Base-by-base conservation (phyloP, 2,329 filamentous ascomycete genomes). In the Chrysoporthe deuterocubensis region DNA sequence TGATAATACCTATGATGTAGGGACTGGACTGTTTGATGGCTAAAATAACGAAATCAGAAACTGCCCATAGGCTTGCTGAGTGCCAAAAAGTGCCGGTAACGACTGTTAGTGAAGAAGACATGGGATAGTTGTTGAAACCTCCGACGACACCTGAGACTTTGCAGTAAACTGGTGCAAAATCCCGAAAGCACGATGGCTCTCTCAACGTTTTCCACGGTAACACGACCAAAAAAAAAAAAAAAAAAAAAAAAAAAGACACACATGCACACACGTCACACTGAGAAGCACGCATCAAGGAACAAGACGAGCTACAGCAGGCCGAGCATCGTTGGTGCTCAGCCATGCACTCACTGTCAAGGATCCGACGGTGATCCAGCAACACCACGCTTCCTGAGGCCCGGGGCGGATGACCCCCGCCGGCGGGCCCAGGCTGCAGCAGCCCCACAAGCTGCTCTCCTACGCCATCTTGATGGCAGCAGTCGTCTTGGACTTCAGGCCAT, bases 401-500 rank as follows among this genome's bases (percentile, higher is more conserved):
- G 40, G 37, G 50, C n/a, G 40, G 62, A 43, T 56, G 21, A 44
- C 50, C 48, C 43, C 40, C 26, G 14, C 50, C 40, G 1, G 44
- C 50, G 48, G 26, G 2, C 50, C 21, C 21, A 43, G 34, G 40
- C 11, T 42, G 9, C 34, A 14, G 26, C 37, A 43, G 16, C 43
- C 32, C 44, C n/a, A 52, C 40, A 34, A 40, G 46, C 69, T 72
- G 68, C 69, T 61, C 69, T 52, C 44, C 43, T 68, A 68, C 44
- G 32, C 58, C 62, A 65, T 61, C 72, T 72, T 77, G 62, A 76
- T 73, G 67, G 72, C 72, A 62, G 70, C 71, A 65, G 74, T 73
- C 63, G 76, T 72, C 72, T 78, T 78, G 72, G 76, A 76, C 71
- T 77, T 78, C 72, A 78, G 76, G 60, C 74, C 76, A 70, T 77